These are phyloP conservation scores for Alternaria longipes DNA, from an alignment of 2,329 filamentous ascomycete species.

Conservation along the genomic window DNA sequence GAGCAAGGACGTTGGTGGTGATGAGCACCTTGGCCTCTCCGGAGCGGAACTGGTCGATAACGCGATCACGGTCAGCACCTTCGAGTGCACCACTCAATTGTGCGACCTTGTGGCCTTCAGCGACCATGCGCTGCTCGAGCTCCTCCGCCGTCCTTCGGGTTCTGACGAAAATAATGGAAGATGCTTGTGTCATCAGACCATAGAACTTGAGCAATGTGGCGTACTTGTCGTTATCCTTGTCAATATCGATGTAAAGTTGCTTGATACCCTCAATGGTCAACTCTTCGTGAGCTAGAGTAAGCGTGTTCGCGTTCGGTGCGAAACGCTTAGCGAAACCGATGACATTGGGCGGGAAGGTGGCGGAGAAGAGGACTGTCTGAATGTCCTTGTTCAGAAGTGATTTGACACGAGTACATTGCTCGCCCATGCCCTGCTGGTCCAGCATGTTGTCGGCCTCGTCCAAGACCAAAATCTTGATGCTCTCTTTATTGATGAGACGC, in stretches of 20 bases:
- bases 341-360: conserved; percentile 89
- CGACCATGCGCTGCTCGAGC: conserved; percentile 85
- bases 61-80: conserved; percentile 79
- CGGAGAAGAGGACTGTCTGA: conserved; percentile 96
- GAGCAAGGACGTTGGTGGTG: conserved; percentile 94
- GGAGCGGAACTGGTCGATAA: conserved; percentile 86
- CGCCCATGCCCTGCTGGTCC: conserved; percentile 91
- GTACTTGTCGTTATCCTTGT: conserved; percentile 83
- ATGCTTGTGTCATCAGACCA: conserved; percentile 93
- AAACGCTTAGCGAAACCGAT: conserved; percentile 84
- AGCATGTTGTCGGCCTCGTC: conserved; percentile 99
- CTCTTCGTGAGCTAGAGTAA: conserved; percentile 88
- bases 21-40: conserved; percentile 95
- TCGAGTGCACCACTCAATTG: conserved; percentile 90
- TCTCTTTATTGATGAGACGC: conserved; percentile 74
- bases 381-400: conserved; percentile 73
- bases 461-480: conserved; percentile 84
- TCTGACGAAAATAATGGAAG: conserved; percentile 98
- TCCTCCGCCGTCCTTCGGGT: conserved; percentile 84
- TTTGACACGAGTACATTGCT: conserved; percentile 93
- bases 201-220: conserved; percentile 90
- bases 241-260: conserved; percentile 96
- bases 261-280: conserved; percentile 97
- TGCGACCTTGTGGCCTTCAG: conserved; percentile 90
- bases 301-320: conserved; percentile 83